Conservation (phyloP, 2,329 filamentous ascomycete genomes). For the Cladorrhinum sp. region DNA sequence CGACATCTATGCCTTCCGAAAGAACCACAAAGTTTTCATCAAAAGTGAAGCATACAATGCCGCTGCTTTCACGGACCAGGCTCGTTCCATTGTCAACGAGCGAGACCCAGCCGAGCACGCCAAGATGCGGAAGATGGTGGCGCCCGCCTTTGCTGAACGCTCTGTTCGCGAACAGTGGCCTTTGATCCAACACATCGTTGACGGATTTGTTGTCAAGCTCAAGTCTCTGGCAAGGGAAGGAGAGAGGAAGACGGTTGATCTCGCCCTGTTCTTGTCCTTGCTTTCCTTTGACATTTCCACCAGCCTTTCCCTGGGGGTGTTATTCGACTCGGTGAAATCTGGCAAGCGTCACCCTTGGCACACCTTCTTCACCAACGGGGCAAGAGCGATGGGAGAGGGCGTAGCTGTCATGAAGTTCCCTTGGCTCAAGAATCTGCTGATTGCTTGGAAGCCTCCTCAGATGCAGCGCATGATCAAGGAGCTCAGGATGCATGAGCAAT, state of each 20-base stretch:
- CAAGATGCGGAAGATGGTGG: conserved; percentile 14
- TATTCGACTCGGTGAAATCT: conserved; percentile 2
- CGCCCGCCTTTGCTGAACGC: conserved; percentile 11
- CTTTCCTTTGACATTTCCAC: conserved; percentile 8
- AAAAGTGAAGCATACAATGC: conserved; percentile 13
- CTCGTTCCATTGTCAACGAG: conserved; percentile 16
- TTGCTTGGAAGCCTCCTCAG: conserved; percentile 11
- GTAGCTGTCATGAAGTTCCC: conserved; percentile 8
- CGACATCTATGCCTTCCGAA: conserved; percentile 17
- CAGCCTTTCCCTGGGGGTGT: conserved; percentile 9
- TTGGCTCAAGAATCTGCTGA: background rate
- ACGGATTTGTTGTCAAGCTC: conserved; percentile 5
- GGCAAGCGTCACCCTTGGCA: conserved; percentile 12
- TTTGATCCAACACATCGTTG: conserved; percentile 1
- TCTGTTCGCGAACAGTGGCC: conserved; percentile 12
- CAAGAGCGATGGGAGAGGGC: conserved; percentile 12
- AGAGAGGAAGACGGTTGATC: background rate
- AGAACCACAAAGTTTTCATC: conserved; percentile 8
- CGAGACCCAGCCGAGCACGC: conserved; percentile 12
- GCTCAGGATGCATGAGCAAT: conserved; percentile 9
- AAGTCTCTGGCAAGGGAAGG: background rate
- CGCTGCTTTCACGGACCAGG: conserved; percentile 14
- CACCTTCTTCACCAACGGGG: conserved; percentile 13
- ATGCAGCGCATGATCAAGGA: conserved; percentile 14
- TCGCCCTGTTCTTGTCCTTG: background rate